Base-by-base conservation (phyloP, 495 filamentous ascomycete genomes). In the Penicillium mononematosum region DNA sequence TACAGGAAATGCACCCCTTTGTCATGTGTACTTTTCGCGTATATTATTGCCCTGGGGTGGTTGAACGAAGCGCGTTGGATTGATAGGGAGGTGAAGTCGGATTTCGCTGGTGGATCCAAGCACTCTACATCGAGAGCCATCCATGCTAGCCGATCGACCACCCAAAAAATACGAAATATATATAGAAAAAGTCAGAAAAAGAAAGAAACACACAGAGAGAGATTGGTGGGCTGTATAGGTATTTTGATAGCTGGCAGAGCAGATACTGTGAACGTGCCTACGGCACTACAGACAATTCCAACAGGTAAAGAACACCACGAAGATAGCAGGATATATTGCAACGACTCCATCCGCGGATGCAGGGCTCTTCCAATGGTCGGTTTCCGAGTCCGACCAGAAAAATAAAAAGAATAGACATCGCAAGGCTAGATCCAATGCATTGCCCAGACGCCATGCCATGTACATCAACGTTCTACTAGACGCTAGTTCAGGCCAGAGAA, bases 401-500 rank as follows among this genome's bases (percentile, higher is more conserved):
- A 58, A 58, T 48, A 57, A 64, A 53, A 45, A 55, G 42, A 45
- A 53, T 42, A 50, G 50, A 32, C 42, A 58, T 38, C 59, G 17
- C 59, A 49, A 56, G 42, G 42, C 43, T 49, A 46, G 62, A 46
- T 63, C 59, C 58, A 63, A 65, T 70, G 67, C 67, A 63, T 60
- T 62, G 56, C 61, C 66, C 58, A 60, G 51, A 68, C 65, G 58
- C 65, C 65, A 45, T 38, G 52, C 27, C 50, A 52, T 42, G 36
- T 41, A 52, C 36, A 38, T 38, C 34, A 39, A 39, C 36, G 17
- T 9, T 46, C 45, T 16, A 34, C 31, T 34, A 34, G 34, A 38
- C 44, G 44, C 49, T 52, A 52, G 25, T 52, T 52, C 50, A 20
- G 36, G 22, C 16, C 50, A 52, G 32, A 50, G 31, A 51, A 51